Evolutionary conservation across 208 protist species (phyloP).

Genomic region (Vickermania ingenoplastis): DNA sequence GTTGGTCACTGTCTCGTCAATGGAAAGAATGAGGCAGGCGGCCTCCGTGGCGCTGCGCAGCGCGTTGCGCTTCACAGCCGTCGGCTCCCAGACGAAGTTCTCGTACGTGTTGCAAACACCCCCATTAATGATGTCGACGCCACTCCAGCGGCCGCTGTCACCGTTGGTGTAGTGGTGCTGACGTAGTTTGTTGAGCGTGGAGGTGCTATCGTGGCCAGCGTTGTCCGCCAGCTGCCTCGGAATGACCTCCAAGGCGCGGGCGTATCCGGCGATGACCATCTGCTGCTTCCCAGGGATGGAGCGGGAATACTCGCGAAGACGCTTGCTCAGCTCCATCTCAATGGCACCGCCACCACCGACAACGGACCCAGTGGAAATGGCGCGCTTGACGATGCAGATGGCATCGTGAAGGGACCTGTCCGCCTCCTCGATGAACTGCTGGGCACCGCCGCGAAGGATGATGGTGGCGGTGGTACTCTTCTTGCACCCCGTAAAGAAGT

Average conservation of each 20-base stretch:
- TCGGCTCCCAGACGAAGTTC: constrained; percentile 99
- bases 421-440: constrained; percentile 99
- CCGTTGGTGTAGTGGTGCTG: constrained; percentile 91
- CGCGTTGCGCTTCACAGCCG: constrained; percentile 98
- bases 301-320: constrained; percentile 94
- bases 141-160: constrained; percentile 87
- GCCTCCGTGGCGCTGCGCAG: constrained; percentile 99
- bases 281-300: constrained; percentile 98
- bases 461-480: constrained; percentile 88
- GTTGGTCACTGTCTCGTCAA: constrained; percentile 99
- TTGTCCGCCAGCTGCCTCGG: constrained; percentile 98
- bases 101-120: constrained; percentile 97
- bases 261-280: constrained; percentile 98
- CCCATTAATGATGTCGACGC: constrained; percentile 98
- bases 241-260: constrained; percentile 99
- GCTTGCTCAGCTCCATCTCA: constrained; percentile 99
- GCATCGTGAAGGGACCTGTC: constrained; percentile 99
- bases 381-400: constrained; percentile 99
- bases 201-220: constrained; percentile 99
- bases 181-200: constrained; percentile 99
- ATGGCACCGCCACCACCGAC: constrained; percentile 99
- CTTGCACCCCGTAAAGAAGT: constrained; percentile 98
- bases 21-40: constrained; percentile 98
- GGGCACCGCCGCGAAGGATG: constrained; percentile 95
- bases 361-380: constrained; percentile 94